Conservation (phyloP, 2,329 filamentous ascomycete genomes). For the Scytalidium sp. region DNA sequence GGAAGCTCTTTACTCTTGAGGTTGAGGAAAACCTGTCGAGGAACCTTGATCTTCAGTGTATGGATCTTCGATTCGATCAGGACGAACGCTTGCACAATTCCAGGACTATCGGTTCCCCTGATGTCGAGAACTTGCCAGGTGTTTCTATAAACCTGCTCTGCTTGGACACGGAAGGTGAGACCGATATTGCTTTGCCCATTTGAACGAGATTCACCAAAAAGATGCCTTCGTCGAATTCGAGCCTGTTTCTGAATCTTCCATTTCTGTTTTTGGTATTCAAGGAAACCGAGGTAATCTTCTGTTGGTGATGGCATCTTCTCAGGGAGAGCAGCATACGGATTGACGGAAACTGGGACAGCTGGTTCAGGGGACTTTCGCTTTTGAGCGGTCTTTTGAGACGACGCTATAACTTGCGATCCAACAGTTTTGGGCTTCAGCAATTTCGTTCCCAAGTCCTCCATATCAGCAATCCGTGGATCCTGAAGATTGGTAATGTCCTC, state of each 20-base stretch:
- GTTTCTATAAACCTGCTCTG: conserved; percentile 82
- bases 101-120: conserved; percentile 75
- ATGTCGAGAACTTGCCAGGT: conserved; percentile 96
- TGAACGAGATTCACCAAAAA: conserved; percentile 82
- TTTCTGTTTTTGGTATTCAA: conserved; percentile 96
- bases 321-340: conserved; percentile 81
- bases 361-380: conserved; percentile 75
- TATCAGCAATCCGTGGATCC: conserved; percentile 56
- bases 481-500: conserved; percentile 69
- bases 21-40: conserved; percentile 87
- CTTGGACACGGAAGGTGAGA: conserved; percentile 82
- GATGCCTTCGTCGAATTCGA: conserved; percentile 76
- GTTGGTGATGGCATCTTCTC: conserved; percentile 80
- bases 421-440: conserved; percentile 64
- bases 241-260: conserved; percentile 98
- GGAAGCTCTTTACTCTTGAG: conserved; percentile 84
- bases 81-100: conserved; percentile 84
- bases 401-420: conserved; percentile 40
- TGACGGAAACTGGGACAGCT: conserved; percentile 55
- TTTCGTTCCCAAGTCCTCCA: conserved; percentile 78
- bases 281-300: conserved; percentile 82
- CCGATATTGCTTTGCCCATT: conserved; percentile 65
- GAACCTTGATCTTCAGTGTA: conserved; percentile 81
- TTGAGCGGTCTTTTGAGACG: conserved; percentile 48
- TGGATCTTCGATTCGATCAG: conserved; percentile 94